Conservation (phyloP, 169 alveolate species). For the Eimeria tenella region DNA sequence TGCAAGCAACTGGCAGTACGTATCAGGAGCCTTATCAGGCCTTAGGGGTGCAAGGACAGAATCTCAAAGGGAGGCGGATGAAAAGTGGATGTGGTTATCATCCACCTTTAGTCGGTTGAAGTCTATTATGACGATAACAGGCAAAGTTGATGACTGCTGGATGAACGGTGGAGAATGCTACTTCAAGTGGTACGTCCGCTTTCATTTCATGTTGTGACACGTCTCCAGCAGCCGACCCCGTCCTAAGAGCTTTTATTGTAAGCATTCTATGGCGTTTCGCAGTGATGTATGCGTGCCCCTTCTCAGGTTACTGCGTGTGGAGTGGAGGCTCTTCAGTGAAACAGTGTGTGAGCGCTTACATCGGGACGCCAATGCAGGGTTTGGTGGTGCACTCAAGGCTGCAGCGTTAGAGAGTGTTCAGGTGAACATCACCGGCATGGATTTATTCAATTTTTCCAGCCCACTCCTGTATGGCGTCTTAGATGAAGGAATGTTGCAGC, state of each 20-base stretch:
- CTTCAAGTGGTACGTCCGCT: conserved; percentile 47
- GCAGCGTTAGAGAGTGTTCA: neutral
- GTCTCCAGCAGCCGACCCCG: neutral
- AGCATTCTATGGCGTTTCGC: neutral
- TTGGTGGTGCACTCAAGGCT: neutral
- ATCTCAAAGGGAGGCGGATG: neutral
- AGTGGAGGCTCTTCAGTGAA: neutral
- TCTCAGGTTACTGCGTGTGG: conserved; percentile 53
- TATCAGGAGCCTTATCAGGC: neutral
- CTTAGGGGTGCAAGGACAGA: neutral
- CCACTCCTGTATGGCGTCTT: conserved; percentile 45
- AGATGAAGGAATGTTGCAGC: conserved; percentile 1
- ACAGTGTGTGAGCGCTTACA: conserved; percentile 56
- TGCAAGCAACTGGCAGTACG: conserved; percentile 7
- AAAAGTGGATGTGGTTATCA: neutral
- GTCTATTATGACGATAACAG: neutral
- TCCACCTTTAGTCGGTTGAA: neutral
- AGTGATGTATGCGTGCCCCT: neutral
- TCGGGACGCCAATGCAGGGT: conserved; percentile 12
- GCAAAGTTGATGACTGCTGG: conserved; percentile 54
- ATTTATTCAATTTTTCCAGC: conserved; percentile 33
- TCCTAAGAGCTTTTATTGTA: too few relatives aligned
- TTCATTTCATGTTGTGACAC: neutral
- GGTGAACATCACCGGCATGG: conserved; percentile 39
- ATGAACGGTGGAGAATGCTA: conserved; percentile 48